A percentile compares a stretch with the other conserved stretches of the same genome.
Conservation (phyloP, 1,284 basidiomycete species). For the Papiliotrema flavescens region DNA sequence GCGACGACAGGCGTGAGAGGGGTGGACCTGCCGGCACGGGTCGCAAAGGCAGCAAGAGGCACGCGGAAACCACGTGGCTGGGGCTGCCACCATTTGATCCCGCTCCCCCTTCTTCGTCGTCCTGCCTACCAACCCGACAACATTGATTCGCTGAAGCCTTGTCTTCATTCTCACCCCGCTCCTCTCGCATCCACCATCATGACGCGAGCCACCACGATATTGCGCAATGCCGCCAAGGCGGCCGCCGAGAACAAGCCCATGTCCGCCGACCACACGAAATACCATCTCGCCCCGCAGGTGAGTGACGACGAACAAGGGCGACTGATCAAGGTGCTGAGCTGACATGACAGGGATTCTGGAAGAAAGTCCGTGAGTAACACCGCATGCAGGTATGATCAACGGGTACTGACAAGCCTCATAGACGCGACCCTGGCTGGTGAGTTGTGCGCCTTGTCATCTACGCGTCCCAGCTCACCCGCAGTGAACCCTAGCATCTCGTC, state of each 20-base stretch:
- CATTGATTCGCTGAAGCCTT: constrained; percentile 1
- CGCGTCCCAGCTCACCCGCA: constrained; percentile 5
- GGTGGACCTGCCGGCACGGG: too few relatives aligned
- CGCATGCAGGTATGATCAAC: neutral
- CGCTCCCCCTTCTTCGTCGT: neutral
- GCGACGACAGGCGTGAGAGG: too few relatives aligned
- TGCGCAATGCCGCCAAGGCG: constrained; percentile 34
- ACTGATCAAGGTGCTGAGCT: neutral
- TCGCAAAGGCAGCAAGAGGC: neutral
- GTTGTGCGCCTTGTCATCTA: constrained; percentile 36
- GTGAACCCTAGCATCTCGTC: constrained; percentile 87
- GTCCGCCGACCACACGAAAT: constrained; percentile 73
- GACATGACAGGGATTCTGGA: constrained; percentile 67
- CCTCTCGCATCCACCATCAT: constrained; percentile 4
- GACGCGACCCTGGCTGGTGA: constrained; percentile 76
- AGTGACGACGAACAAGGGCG: constrained; percentile 12
- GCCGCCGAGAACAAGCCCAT: constrained; percentile 41
- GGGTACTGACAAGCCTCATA: constrained; percentile 39
- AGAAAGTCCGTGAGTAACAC: constrained; percentile 73
- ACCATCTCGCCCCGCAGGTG: constrained; percentile 76
- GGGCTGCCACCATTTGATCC: neutral
- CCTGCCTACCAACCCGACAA: neutral
- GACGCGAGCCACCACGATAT: constrained; percentile 24
- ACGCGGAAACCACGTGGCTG: neutral
- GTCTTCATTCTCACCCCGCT: neutral